Evolutionary conservation across 805 yeast species (phyloP).

Genomic region (Clavispora fructus): DNA sequence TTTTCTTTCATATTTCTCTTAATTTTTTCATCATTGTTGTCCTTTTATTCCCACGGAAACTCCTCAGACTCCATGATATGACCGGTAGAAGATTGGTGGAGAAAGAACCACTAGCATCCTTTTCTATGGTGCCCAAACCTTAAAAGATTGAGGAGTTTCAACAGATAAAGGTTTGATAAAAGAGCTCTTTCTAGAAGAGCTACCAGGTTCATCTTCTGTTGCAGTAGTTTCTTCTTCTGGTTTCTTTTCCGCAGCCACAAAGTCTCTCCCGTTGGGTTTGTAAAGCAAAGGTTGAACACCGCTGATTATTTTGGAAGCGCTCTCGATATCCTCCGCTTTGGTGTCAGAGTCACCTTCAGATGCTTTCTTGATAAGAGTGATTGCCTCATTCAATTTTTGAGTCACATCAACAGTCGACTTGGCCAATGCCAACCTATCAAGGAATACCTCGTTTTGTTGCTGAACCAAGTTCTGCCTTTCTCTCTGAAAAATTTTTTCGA

Average conservation of each 20-base stretch:
- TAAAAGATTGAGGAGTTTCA: constrained; percentile 37
- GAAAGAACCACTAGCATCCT: background rate
- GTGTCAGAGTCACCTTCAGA: constrained; percentile 5
- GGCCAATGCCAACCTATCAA: constrained; percentile 63
- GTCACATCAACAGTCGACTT: constrained; percentile 51
- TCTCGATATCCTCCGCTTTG: constrained; percentile 9
- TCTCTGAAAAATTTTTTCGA: constrained; percentile 61
- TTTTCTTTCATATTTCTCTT: too few species aligned
- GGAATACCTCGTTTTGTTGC: constrained; percentile 61
- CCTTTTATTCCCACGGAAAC: too few species aligned
- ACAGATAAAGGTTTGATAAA: constrained; percentile 32
- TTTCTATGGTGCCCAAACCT: constrained; percentile 39
- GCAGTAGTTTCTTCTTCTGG: constrained; percentile 4
- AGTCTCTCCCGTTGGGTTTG: constrained; percentile 27
- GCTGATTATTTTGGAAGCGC: constrained; percentile 17
- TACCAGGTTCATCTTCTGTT: constrained; percentile 3
- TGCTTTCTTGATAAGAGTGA: constrained; percentile 12
- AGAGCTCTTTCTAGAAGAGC: constrained; percentile 4
- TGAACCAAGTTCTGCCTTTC: constrained; percentile 56
- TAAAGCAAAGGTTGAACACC: constrained; percentile 30
- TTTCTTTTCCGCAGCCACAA: constrained; percentile 12
- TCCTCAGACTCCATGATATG: too few species aligned
- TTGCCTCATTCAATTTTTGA: constrained; percentile 39
- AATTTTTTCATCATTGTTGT: too few species aligned
- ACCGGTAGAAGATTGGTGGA: too few species aligned